Evolutionary conservation across 768 basidiomycete species (phyloP).

Genomic region (Phylloporus arenicola): DNA sequence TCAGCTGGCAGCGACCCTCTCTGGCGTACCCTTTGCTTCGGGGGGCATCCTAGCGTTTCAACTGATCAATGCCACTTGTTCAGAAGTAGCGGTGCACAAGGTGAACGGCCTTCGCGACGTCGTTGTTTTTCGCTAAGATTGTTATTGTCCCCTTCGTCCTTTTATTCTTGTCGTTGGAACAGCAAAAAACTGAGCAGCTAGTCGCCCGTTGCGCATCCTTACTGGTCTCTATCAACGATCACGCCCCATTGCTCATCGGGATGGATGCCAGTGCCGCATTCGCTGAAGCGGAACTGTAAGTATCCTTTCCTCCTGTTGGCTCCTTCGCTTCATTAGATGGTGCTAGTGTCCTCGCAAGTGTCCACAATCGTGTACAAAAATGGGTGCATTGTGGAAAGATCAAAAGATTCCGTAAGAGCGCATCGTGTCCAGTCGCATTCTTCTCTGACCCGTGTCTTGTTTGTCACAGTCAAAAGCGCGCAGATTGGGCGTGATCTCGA

Average conservation of each 20-base stretch:
- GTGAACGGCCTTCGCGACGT: conserved; percentile 24
- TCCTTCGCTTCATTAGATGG: neutral
- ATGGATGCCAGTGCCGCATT: conserved; percentile 35
- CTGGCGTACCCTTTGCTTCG: conserved; percentile 43
- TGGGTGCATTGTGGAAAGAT: conserved; percentile 39
- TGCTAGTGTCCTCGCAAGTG: conserved; percentile 38
- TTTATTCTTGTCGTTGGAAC: conserved; percentile 2
- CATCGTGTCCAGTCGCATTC: neutral
- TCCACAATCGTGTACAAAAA: conserved; percentile 34
- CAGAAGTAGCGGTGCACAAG: conserved; percentile 46
- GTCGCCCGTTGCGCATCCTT: conserved; percentile 39
- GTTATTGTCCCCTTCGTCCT: neutral
- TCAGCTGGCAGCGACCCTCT: conserved; percentile 40
- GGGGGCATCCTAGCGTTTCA: conserved; percentile 40
- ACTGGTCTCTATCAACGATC: conserved; percentile 37
- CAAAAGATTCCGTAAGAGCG: conserved; percentile 35
- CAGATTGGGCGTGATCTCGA: conserved; percentile 46
- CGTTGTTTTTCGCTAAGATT: neutral
- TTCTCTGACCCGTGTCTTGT: conserved; percentile 3
- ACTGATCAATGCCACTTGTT: conserved; percentile 42
- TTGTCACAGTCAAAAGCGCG: conserved; percentile 36
- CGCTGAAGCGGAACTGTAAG: conserved; percentile 44
- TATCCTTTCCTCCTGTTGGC: neutral
- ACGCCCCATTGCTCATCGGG: conserved; percentile 35
- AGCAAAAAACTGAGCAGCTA: conserved; percentile 42